Evolutionary conservation across 2,329 filamentous ascomycete genomes (phyloP), one percentile per base, ranked within the genome.

Genomic region (Phoma herbarum): DNA sequence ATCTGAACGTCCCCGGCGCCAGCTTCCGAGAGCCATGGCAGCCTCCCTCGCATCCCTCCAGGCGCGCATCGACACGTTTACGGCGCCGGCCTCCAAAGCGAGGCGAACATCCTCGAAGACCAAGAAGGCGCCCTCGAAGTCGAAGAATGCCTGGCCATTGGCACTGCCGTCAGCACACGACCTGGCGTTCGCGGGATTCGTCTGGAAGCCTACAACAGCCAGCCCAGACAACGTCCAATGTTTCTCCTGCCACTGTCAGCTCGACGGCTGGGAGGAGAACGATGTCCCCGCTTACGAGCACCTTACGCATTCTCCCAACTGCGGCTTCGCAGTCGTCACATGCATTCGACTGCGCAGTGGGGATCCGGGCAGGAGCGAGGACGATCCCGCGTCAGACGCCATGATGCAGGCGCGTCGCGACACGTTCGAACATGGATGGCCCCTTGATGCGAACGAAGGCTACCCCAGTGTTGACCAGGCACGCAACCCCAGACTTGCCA

Each of bases 101-200:
- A 88, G 91, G 70, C 85, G 91, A 73, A 83, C 85, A 28, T 95
- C 91, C 12, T 86, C 83, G 58, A 82, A 82, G 47, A 85, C 84
- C 67, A 84, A 84, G 60, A 89, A 89, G 59, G 62, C 68, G 43
- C 66, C 66, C 73, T 74, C 68, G 5, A 75, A 73, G 50, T 52
- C 65, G 23, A 74, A 70, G 41, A 68, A 75, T 8, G 72, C 75
- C 75, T 99, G 95, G 95, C 93, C 94, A 22, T 92, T 97, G 76
- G 83, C 85, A 63, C 83, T 80, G 26, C 86, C 91, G 1, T 82
- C 86, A 1, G 83, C 89, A 12, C 83, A 86, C 65, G 85, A 89
- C 90, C 88, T 99, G 69, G 94, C 95, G 4, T 88, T 86, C 72
- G 94, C 95, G 56, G 95, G 95, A 35, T 97, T 99, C 80, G 95